Evolutionary conservation across 2,329 filamentous ascomycete species (phyloP).

Genomic region (Thelonectria olida): DNA sequence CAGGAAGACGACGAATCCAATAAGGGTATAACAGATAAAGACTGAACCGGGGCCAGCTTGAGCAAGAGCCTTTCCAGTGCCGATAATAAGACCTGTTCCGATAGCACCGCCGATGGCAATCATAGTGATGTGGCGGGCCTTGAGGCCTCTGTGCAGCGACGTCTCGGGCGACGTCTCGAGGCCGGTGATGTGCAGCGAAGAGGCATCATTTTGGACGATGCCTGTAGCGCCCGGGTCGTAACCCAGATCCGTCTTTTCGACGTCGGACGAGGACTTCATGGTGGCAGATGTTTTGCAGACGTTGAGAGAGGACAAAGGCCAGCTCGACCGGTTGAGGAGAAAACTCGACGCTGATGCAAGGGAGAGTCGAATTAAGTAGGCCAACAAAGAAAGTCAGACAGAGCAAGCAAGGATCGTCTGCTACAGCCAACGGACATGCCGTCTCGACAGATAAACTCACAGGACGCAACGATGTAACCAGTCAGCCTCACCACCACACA

Average conservation of each 20-base stretch:
- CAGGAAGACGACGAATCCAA: slow-evolving; percentile 78
- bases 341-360: too few relatives aligned
- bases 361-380: neutral
- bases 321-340: too few relatives aligned
- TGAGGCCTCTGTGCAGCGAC: slow-evolving; percentile 60
- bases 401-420: neutral
- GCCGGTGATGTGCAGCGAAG: slow-evolving; percentile 52
- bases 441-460: neutral
- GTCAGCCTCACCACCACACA: neutral
- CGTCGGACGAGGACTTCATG: slow-evolving; percentile 26
- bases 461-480: too few relatives aligned
- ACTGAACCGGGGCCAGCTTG: slow-evolving; percentile 70
- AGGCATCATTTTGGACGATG: slow-evolving; percentile 21
- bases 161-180: slow-evolving; percentile 60
- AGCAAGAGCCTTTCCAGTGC: slow-evolving; percentile 65
- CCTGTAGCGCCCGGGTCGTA: slow-evolving; percentile 25
- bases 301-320: too few relatives aligned
- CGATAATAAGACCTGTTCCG: slow-evolving; percentile 78
- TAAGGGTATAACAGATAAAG: slow-evolving; percentile 75
- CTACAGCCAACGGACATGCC: neutral
- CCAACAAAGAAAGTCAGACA: neutral
- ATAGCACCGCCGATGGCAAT: slow-evolving; percentile 80
- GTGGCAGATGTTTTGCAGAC: too few relatives aligned
- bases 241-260: slow-evolving; percentile 38
- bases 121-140: slow-evolving; percentile 66